Base-by-base conservation (phyloP, 768 basidiomycete genomes). In the Hericium alpestre region DNA sequence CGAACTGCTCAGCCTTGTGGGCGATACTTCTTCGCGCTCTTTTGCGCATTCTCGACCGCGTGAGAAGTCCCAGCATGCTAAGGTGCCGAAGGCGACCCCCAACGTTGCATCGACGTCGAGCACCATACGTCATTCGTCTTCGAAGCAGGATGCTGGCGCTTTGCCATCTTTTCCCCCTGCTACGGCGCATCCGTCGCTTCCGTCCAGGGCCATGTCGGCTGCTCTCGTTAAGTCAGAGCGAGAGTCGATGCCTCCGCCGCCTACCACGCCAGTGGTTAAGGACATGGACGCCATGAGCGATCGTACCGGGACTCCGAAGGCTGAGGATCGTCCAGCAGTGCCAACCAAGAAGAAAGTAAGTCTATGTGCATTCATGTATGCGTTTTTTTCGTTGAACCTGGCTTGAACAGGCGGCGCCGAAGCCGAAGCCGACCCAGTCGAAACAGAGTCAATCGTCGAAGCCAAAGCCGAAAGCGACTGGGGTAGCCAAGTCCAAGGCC, bases 381-480 rank as follows among this genome's bases (percentile, higher is more conserved):
- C 3, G 3, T 9, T 50, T 16, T 55, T 16, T 20, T 10, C 11
- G 38, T 23, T 54, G 25, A n/a, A 12, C 53, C 40, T 6, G 43
- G 18, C 27, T 22, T 47, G n/a, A 38, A 16, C 25, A 20, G 55
- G 37, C 22, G 22, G 11, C 18, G 37, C n/a, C 5, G 20, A 64
- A 63, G 53, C 60, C 27, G 43, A 32, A 12, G 32, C 32, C 46
- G 54, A 18, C 51, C 1, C 48, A 64, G 56, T 58, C 62, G 58
- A 68, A 68, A 54, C 60, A 53, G 38, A 43, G 57, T 9, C 49
- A 46, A 23, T 66, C 66, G 32, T 40, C 73, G 58, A 75, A 72
- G 56, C 61, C 67, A 51, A 69, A 70, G 32, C 39, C 64, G 37
- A 73, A 74, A 32, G 23, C 61, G 39, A 66, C 64, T 38, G 61